Base-by-base conservation (phyloP, 164 flowering plant species). In the Macadamia integrifolia region DNA sequence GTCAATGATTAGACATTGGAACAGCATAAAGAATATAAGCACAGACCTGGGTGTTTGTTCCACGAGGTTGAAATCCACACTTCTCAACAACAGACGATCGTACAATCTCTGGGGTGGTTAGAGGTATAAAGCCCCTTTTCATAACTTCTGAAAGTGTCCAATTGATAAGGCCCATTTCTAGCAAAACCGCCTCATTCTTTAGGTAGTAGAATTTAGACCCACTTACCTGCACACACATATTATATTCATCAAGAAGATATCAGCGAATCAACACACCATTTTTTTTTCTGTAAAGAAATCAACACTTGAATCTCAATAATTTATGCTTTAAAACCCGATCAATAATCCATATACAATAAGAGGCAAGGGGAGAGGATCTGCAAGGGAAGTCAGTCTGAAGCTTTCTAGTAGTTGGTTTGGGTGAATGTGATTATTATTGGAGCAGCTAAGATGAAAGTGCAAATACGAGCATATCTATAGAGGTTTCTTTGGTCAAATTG, bases 51-150 rank as follows among this genome's bases (percentile, higher is more conserved):
- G 98, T 91, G 73, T 93, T 93, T 64, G 76, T 78, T 77, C 92
- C 97, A 69, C 97, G 97, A 69, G 98, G 98, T 82, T 91, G 98
- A 74, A 93, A 93, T 48, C 98, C 98, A 76, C 98, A 93, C 73
- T 91, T 93, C 73, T 93, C 97, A 68, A 93, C 94, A 42, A 91
- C 77, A 48, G 94, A 79, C 1, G 97, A 86, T 71, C 97, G 81
- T 0, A 89, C 96, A 69, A 93, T 84, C 82, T 93, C 98, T 10
- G 98, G 98, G 55, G 98, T 88, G 31, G 84, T 89, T 66, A 93
- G 71, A 58, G 89, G 96, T 42, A 77, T 81, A 73, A 87, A 93
- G 10, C 97, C 98, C 78, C 76, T 89, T 76, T 80, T 89, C 83
- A 80, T 83, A 62, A 85, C 91, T 77, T 91, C 89, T 28, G 89